Percentiles rank a stretch among this genome's conserved stretches.
Evolutionary conservation across 2,329 filamentous ascomycete genomes (phyloP).

Genomic region (Chrysoporthe puriensis): DNA sequence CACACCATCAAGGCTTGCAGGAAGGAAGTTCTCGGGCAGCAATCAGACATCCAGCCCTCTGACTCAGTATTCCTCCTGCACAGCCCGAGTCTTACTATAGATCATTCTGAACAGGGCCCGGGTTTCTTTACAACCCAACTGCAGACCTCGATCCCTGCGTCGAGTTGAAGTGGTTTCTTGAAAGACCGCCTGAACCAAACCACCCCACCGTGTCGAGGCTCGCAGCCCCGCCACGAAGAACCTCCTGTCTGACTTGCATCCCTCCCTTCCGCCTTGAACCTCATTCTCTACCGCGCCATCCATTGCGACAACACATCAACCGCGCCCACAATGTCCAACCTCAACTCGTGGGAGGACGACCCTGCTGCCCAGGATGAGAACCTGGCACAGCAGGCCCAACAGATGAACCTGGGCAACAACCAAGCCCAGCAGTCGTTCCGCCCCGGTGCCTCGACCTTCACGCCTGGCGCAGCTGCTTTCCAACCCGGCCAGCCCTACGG

Average conservation of each 20-base stretch:
- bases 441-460: constrained; percentile 71
- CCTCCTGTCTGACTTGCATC: constrained; percentile 13
- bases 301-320: constrained; percentile 25
- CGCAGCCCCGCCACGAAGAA: constrained; percentile 9
- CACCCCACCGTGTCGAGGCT: constrained; percentile 32
- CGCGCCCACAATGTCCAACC: constrained; percentile 72
- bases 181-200: constrained; percentile 28
- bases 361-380: constrained; percentile 76
- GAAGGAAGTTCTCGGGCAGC: not conserved
- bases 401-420: constrained; percentile 71
- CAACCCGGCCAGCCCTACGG: constrained; percentile 72
- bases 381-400: constrained; percentile 75
- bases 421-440: constrained; percentile 59
- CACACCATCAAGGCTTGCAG: not conserved
- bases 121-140: not conserved
- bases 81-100: not conserved
- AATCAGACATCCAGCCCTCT: not conserved
- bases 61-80: not conserved
- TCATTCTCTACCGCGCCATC: constrained; percentile 3
- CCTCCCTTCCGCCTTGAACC: constrained; percentile 13
- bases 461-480: constrained; percentile 72
- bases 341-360: constrained; percentile 95
- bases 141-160: constrained; percentile 20
- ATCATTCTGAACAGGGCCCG: not conserved
- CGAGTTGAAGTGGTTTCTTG: constrained; percentile 20